Conservation (phyloP, 2,329 filamentous ascomycete species). For the Fusarium longipes region DNA sequence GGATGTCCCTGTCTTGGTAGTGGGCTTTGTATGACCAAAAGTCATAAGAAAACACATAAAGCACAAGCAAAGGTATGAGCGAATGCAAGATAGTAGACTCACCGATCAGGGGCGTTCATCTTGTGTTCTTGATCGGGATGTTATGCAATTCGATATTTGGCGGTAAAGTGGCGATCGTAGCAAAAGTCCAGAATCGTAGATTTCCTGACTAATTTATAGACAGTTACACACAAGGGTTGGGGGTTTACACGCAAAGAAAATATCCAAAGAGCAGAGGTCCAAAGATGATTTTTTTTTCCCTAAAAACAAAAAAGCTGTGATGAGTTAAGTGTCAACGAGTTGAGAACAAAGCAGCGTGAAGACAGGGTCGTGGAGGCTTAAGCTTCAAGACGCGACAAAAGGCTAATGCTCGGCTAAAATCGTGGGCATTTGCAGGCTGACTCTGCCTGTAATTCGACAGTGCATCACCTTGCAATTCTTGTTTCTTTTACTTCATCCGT, state of each 20-base stretch:
- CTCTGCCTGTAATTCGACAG: not conserved
- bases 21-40: not conserved
- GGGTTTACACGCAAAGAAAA: not conserved
- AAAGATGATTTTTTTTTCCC: too few relatives aligned
- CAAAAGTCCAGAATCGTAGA: conserved; percentile 13
- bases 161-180: conserved; percentile 36
- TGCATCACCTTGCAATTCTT: not conserved
- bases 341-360: conserved; percentile 29
- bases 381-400: conserved; percentile 30
- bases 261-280: not conserved
- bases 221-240: not conserved
- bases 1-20: not conserved
- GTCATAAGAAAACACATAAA: not conserved
- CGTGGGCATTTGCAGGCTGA: not conserved
- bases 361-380: conserved; percentile 25
- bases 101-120: conserved; percentile 70
- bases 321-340: conserved; percentile 6
- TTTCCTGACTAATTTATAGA: not conserved
- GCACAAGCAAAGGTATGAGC: not conserved
- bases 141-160: conserved; percentile 24
- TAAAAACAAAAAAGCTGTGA: not conserved
- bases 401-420: conserved; percentile 48
- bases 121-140: conserved; percentile 33
- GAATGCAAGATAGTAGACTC: conserved; percentile 43
- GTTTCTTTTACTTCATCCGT: not conserved